Evolutionary conservation across 2,329 filamentous ascomycete species (phyloP), one percentile per base, ranked within the genome.

Genomic region (Xylariaceae sp.): DNA sequence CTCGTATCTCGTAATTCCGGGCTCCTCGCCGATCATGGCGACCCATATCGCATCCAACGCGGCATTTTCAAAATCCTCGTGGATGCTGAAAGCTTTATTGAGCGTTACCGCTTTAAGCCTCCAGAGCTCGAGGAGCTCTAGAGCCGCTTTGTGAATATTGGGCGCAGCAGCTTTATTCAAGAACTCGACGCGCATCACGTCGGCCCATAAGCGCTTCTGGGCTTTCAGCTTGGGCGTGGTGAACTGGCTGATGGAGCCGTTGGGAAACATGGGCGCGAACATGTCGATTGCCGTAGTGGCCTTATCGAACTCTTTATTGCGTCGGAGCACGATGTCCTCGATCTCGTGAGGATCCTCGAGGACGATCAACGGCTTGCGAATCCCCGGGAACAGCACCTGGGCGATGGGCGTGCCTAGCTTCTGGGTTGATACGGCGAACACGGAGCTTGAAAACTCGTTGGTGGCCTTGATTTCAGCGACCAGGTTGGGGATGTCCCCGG

Each of bases 1-100:
- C 16, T 56, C 45, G 24, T 48, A 41, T 19, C 47, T 44, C 9
- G 43, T 55, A 2, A 59, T 50, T 2, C 59, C 56, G n/a, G 59
- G 52, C n/a, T 61, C 46, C 2, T 57, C 52, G 3, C 62, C 65
- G 11, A 66, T 54, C 0, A 61, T 47, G 7, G 56, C 58, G 0
- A 58, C 61, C 60, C 59, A 67, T 18, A 67, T 63, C 11, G 53
- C 59, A 43, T 68, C 64, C 17, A 69, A 48, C 0, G 60, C 56
- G 1, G 53, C 56, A 19, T 59, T 48, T 40, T 51, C 48, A 18
- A 68, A 51, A 39, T 69, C 66, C 3, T 59, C 43, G 1, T 36
- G 27, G 3, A 54, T 59, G 6, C 43, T 41, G 36, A 69, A 67
- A 1, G 64, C 26, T 5, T 44, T 44, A 9, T 38, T 34, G 3